phyloP scores from a whole-genome alignment of 208 protist species.

The Phytomonas francai region DNA sequence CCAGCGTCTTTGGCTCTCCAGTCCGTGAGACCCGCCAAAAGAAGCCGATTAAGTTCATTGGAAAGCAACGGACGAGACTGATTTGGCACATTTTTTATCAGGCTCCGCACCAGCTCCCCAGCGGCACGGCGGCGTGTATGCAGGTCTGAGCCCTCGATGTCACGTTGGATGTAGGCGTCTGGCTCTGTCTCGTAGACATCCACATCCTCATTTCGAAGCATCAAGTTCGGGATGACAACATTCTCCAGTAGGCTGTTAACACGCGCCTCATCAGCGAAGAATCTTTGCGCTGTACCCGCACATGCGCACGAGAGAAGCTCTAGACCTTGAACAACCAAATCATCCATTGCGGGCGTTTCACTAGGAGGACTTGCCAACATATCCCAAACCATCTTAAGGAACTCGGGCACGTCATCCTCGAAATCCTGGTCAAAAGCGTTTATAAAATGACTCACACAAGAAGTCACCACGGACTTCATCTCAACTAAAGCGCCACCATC shows the following conservation, averaged over 20 bases:
- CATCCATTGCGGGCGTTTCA: conserved; percentile 45
- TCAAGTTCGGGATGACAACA: conserved; percentile 93
- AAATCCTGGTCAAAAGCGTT: conserved; percentile 93
- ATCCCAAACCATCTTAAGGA: conserved; percentile 85
- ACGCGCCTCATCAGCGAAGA: conserved; percentile 71
- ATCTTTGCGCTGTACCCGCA: conserved; percentile 49
- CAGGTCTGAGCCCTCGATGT: conserved; percentile 95
- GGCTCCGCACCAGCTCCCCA: conserved; percentile 84
- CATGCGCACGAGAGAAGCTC: conserved; percentile 86
- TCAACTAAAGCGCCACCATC: conserved; percentile 30
- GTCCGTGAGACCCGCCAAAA: conserved; percentile 46
- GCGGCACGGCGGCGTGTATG: conserved; percentile 90
- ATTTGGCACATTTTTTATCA: conserved; percentile 72
- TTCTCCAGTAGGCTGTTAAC: conserved; percentile 84
- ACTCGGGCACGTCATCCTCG: conserved; percentile 68
- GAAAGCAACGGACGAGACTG: conserved; percentile 55
- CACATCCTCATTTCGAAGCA: conserved; percentile 81
- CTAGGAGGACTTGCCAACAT: conserved; percentile 67
- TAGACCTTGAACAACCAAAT: conserved; percentile 81
- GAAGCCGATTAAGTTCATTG: conserved; percentile 32
- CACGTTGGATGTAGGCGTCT: conserved; percentile 94
- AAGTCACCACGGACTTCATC: conserved; percentile 79
- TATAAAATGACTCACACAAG: conserved; percentile 89
- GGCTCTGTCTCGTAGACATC: conserved; percentile 91
- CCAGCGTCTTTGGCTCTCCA: conserved; percentile 94